Evolutionary conservation across 83 land plant species (phyloP).

Genomic region (Larix sibirica): DNA sequence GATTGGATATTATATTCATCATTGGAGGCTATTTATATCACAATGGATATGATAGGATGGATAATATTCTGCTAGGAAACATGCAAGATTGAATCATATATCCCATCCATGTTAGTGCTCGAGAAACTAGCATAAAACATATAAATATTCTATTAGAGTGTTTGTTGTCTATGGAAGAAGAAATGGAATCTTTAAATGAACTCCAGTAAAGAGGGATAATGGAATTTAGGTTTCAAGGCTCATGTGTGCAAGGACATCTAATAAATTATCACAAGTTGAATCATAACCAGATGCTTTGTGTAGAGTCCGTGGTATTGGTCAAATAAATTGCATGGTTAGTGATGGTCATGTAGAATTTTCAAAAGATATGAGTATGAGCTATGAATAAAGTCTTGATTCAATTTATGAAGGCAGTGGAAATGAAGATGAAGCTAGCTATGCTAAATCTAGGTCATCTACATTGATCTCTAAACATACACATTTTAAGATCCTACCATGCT

Average conservation of each 20-base stretch:
- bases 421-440: conserved; percentile 43
- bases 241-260: conserved; percentile 35
- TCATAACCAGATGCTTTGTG: conserved; percentile 25
- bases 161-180: conserved; percentile 49
- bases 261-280: conserved; percentile 45
- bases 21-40: conserved; percentile 95
- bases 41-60: conserved; percentile 86
- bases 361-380: conserved; percentile 8
- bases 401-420: conserved; percentile 46
- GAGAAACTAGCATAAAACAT: conserved; percentile 20
- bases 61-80: conserved; percentile 49
- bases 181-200: conserved; percentile 48
- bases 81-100: too few relatives aligned
- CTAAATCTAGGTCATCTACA: conserved; percentile 73
- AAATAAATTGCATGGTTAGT: neutral
- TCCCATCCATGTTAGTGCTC: conserved; percentile 5
- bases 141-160: conserved; percentile 29
- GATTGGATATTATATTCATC: conserved; percentile 89
- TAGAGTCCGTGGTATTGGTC: conserved; percentile 5
- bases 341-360: conserved; percentile 13
- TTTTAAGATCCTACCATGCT: conserved; percentile 31
- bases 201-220: conserved; percentile 30
- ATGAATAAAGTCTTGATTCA: conserved; percentile 35
- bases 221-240: conserved; percentile 48
- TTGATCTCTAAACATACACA: conserved; percentile 55